A percentile compares a stretch with the other conserved stretches of the same genome.
These are phyloP conservation scores for Endothia cerciana DNA, from an alignment of 2,329 filamentous ascomycete genomes.

Conservation along the genomic window DNA sequence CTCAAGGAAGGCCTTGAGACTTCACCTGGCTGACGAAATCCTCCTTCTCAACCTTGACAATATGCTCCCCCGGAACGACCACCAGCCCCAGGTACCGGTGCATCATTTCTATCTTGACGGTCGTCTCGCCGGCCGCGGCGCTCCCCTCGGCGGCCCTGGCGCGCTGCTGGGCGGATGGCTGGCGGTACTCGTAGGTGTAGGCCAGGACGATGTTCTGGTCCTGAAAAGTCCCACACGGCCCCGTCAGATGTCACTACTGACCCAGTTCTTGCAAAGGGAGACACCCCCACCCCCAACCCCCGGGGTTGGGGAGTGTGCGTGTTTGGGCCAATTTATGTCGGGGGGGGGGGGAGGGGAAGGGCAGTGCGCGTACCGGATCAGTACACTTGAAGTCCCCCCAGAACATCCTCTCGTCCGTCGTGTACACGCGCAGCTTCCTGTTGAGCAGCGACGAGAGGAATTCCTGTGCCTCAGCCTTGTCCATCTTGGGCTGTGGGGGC, in stretches of 20 bases:
- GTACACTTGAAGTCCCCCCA: constrained; percentile 93
- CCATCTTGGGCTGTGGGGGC: constrained; percentile 37
- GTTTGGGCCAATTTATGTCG: too few species aligned
- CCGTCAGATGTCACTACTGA: background rate
- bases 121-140: constrained; percentile 41
- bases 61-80: constrained; percentile 84
- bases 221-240: constrained; percentile 46
- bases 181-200: constrained; percentile 86
- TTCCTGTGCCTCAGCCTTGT: constrained; percentile 55
- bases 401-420: constrained; percentile 85
- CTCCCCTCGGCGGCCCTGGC: constrained; percentile 46
- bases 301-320: too few species aligned
- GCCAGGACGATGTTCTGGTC: constrained; percentile 87
- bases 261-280: too few species aligned
- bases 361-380: constrained; percentile 68
- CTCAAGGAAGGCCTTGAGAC: background rate
- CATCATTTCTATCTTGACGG: constrained; percentile 71
- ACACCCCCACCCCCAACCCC: too few species aligned
- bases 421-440: constrained; percentile 77
- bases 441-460: constrained; percentile 72
- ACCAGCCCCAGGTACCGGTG: constrained; percentile 87
- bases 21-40: constrained; percentile 65
- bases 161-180: constrained; percentile 60
- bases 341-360: constrained; percentile 12
- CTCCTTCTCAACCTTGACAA: constrained; percentile 87